Percentiles rank a stretch among this genome's conserved stretches.
phyloP scores from a whole-genome alignment of 192 early-diverging fungal genomes.

The Rhizophagus clarus region DNA sequence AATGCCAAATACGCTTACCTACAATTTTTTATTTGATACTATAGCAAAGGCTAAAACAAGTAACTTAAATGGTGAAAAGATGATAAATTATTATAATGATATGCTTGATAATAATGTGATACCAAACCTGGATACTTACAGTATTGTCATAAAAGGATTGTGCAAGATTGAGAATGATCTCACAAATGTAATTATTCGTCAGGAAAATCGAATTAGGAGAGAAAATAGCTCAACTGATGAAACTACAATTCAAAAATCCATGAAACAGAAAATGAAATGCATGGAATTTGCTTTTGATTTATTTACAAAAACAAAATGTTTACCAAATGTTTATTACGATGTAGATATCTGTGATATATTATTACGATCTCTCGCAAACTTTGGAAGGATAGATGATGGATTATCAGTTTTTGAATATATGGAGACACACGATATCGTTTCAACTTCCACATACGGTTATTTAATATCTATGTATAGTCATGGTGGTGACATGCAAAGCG shows the following conservation, averaged over 20 bases:
- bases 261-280: neutral
- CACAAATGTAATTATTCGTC: neutral
- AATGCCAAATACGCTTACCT: slow-evolving; percentile 4
- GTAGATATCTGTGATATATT: slow-evolving; percentile 17
- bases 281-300: slow-evolving; percentile 3
- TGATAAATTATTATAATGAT: slow-evolving; percentile 13
- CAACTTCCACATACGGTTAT: slow-evolving; percentile 2
- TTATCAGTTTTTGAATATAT: slow-evolving; percentile 24
- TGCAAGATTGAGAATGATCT: slow-evolving; percentile 21
- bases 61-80: neutral
- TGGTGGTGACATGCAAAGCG: slow-evolving; percentile 21
- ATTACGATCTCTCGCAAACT: neutral
- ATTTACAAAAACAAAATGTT: neutral
- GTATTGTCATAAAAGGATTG: slow-evolving; percentile 3
- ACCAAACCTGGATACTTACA: slow-evolving; percentile 14
- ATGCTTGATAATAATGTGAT: slow-evolving; percentile 18
- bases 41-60: neutral
- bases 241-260: neutral
- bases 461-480: slow-evolving; percentile 21
- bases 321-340: slow-evolving; percentile 3
- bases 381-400: slow-evolving; percentile 15
- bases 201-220: neutral
- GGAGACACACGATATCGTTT: neutral
- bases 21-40: slow-evolving; percentile 26
- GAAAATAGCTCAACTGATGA: neutral